Conservation (phyloP, 495 filamentous ascomycete genomes). For the Xylaria nigripes region DNA sequence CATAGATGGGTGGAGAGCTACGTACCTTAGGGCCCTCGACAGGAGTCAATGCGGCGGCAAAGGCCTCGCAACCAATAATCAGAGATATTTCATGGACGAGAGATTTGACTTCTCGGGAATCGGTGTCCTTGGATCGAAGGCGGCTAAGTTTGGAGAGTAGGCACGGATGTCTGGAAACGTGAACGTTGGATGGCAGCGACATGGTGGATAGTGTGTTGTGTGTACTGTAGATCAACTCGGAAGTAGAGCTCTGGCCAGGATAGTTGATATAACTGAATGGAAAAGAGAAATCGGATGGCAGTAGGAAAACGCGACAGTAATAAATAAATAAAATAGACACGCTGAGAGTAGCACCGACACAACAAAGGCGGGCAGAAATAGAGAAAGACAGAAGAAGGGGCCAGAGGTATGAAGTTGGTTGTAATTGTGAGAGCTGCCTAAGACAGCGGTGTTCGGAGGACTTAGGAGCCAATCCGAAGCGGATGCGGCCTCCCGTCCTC, state of each 20-base stretch:
- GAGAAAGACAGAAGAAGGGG: too few species aligned
- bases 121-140: conserved; percentile 64
- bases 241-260: too few species aligned
- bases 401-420: too few species aligned
- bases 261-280: neutral
- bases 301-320: too few species aligned
- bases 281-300: too few species aligned
- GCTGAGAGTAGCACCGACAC: too few species aligned
- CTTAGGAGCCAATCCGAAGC: neutral
- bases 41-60: conserved; percentile 53
- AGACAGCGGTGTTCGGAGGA: neutral
- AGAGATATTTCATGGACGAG: conserved; percentile 79
- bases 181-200: conserved; percentile 59
- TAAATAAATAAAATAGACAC: too few species aligned
- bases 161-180: conserved; percentile 80
- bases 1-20: neutral
- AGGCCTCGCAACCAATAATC: conserved; percentile 75
- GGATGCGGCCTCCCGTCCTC: neutral
- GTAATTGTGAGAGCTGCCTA: too few species aligned
- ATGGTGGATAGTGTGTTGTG: too few species aligned
- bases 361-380: too few species aligned
- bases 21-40: conserved; percentile 38
- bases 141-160: conserved; percentile 81
- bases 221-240: too few species aligned
- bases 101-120: conserved; percentile 66